Base-by-base conservation (phyloP, 139 green algal species). In the Spirogloea muscicola region DNA sequence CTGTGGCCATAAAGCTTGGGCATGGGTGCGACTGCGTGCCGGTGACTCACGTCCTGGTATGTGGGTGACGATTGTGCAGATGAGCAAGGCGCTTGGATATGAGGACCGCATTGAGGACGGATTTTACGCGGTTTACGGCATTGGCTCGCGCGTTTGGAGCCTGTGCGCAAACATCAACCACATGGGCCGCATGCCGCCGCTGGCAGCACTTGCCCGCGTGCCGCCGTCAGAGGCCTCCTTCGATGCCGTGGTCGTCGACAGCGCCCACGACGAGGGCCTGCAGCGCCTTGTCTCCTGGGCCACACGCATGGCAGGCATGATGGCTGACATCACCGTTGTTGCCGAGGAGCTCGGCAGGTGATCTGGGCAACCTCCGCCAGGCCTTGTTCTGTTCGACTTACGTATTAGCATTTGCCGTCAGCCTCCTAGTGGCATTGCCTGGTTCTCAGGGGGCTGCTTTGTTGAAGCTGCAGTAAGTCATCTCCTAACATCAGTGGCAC, bases 221-320 rank as follows among this genome's bases (percentile, higher is more conserved):
- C 65, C 65, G 38, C 65, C 65, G 1, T 67, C 40, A 33, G 65
- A 74, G 44, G 65, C 65, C 34, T 74, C 65, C 10, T 74, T 74
- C 29, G 65, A 74, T 10, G 65, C 66, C 27, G 42, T 46, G 1
- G 7, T 74, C 0, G 38, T 74, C 52, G 41, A 74, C 65, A 43
- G 65, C 18, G 33, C 65, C 13, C 36, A 51, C 0, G 65, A 74
- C 29, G 31, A 33, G 0, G 48, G 66, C 25, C 44, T 74, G 1
- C 39, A 60, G 44, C 43, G 66, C 18, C 3, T 74, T 43, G 65
- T 66, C 43, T 43, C 65, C 16, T 33, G 66, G 2, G 65, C 65
- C 0, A 46, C 66, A 27, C 31, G 38, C 13, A 18, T 65, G 0
- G 65, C 48, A 7, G 65, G 48, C 40, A 46, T 46, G 7, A 46